phyloP scores from a whole-genome alignment of 2,329 filamentous ascomycete genomes.

The Colletotrichum scovillei region DNA sequence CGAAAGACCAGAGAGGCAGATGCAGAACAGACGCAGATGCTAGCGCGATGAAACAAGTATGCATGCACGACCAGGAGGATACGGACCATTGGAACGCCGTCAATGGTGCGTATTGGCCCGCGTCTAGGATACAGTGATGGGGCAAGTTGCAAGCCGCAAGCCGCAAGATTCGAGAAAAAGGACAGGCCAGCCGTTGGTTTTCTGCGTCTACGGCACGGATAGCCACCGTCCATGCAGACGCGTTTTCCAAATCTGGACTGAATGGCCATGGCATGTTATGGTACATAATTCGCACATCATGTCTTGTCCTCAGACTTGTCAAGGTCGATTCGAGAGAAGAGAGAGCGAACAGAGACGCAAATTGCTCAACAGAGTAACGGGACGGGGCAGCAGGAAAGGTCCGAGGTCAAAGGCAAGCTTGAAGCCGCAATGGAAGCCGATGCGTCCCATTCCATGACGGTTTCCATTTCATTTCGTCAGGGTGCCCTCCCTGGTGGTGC shows the following conservation, averaged over 20 bases:
- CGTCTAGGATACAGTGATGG: conserved; percentile 13
- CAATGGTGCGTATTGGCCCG: conserved; percentile 16
- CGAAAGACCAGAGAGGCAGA: not conserved
- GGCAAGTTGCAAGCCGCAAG: not conserved
- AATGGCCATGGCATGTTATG: not conserved
- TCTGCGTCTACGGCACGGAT: not conserved
- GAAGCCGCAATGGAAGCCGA: not conserved
- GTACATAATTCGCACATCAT: not conserved
- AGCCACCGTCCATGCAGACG: not conserved
- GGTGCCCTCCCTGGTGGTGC: not conserved
- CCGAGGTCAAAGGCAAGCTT: not conserved
- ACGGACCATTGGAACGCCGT: conserved; percentile 31
- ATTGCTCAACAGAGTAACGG: not conserved
- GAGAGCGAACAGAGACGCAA: not conserved
- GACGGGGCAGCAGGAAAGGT: not conserved
- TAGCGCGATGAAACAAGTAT: conserved; percentile 34
- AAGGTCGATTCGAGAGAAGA: not conserved
- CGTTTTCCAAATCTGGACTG: not conserved
- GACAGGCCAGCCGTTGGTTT: not conserved
- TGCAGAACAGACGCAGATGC: conserved; percentile 14
- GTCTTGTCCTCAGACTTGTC: not conserved
- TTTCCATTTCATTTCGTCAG: not conserved
- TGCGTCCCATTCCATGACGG: not conserved
- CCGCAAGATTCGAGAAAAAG: not conserved
- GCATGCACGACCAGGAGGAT: conserved; percentile 24